Evolutionary conservation across 1,284 basidiomycete species (phyloP), one percentile per base, ranked within the genome.

Genomic region (Sporisorium reilianum): DNA sequence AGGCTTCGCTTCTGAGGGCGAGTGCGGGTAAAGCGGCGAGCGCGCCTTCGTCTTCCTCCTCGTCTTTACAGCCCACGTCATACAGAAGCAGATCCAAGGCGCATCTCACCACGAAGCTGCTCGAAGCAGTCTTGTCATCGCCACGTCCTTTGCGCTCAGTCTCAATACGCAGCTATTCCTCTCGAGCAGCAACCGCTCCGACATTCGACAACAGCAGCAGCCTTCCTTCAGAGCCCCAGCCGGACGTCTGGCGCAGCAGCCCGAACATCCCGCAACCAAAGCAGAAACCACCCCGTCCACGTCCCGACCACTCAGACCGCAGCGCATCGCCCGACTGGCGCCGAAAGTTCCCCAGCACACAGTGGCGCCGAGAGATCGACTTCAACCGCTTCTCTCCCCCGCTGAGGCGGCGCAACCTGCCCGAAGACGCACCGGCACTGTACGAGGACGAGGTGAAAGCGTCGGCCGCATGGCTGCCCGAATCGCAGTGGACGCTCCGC

Each of bases 391-490:
- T 58, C 50, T 58, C 51, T 26, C 50, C 25, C 4, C 65, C 70
- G 2, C 8, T 74, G 12, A 30, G 65, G 42, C 60, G 55, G 14
- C 61, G 57, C 6, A n/a, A 38, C 2, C 62, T 64, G 1, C 65
- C 70, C 18, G 70, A 65, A 18, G 58, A 67, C 18, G 61, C 65
- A 18, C 70, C 70, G 16, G 57, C 65, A 16, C 41, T 74, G 18
- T 74, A 67, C 41, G 61, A 68, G 22, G 70, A 74, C 41, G 70
- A 74, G 38, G 48, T 68, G 46, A 60, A 64, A 18, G 50, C 55
- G 11, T 64, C 61, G 9, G 48, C 54, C 4, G 64, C 59, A 18
- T 73, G 64, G 64, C 52, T 64, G 11, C 59, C 69, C 7, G 60
- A 64, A 14, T 67, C 60, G 12, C 34, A 32, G 23, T 67, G 55